These are phyloP conservation scores for Komagataella pseudopastoris DNA, from an alignment of 805 yeast species.

Conservation along the genomic window DNA sequence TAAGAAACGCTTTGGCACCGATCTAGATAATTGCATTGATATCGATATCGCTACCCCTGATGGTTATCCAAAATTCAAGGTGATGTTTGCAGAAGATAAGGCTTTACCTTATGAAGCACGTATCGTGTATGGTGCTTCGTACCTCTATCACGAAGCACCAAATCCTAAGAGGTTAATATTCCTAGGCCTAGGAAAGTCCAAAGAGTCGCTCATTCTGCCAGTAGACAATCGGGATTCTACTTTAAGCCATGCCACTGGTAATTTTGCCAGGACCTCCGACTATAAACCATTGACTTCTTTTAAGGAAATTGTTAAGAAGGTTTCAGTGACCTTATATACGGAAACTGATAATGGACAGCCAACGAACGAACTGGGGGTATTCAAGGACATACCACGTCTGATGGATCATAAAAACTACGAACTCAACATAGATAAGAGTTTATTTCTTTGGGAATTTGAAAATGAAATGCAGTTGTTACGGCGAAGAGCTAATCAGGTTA, in stretches of 20 bases:
- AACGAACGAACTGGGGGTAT: background rate
- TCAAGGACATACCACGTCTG: background rate
- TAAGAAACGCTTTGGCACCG: background rate
- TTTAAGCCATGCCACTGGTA: background rate
- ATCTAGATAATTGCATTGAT: conserved; percentile 3
- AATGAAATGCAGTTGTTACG: background rate
- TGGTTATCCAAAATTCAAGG: conserved; percentile 9
- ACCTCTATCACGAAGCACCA: conserved; percentile 17
- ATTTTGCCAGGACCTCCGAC: background rate
- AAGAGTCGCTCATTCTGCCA: conserved; percentile 14
- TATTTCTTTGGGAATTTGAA: background rate
- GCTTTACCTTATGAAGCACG: conserved; percentile 18
- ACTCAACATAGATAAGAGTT: background rate
- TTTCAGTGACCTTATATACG: background rate
- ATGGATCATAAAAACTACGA: background rate
- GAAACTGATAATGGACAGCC: background rate
- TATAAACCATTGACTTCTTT: background rate
- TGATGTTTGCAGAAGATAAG: conserved; percentile 11
- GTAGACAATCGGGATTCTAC: background rate
- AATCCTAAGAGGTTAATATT: conserved; percentile 19
- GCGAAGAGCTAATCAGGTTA: background rate
- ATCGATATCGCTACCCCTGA: background rate
- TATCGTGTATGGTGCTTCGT: conserved; percentile 18
- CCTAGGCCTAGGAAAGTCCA: conserved; percentile 15
- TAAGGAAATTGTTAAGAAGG: background rate